phyloP scores from a whole-genome alignment of 306 rosid genomes.

The Casuarina glauca region DNA sequence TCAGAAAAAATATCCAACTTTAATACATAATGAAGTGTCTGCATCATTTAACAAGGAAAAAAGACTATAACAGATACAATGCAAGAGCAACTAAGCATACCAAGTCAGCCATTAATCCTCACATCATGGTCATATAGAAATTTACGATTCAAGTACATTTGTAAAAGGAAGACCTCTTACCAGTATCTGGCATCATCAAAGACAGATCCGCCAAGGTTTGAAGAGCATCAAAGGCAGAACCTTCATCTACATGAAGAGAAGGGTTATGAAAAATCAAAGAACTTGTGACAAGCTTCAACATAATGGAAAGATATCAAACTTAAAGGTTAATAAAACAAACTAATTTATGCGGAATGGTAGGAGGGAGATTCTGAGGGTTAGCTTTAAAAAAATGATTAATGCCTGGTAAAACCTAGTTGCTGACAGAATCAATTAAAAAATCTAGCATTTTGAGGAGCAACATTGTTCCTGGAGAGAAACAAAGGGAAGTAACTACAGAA shows the following conservation, averaged over 20 bases:
- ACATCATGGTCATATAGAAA: background rate
- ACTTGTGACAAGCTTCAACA: slow-evolving; percentile 22
- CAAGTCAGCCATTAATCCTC: slow-evolving; percentile 14
- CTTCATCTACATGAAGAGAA: slow-evolving; percentile 63
- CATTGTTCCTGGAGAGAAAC: slow-evolving; percentile 12
- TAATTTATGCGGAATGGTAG: background rate
- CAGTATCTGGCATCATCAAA: slow-evolving; percentile 80
- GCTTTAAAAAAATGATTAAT: background rate
- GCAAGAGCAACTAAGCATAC: slow-evolving; percentile 16
- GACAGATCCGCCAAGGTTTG: slow-evolving; percentile 88
- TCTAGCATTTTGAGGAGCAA: background rate
- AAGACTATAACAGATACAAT: slow-evolving; percentile 4
- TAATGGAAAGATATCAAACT: slow-evolving; percentile 27
- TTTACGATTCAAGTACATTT: background rate
- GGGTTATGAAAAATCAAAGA: slow-evolving; percentile 16
- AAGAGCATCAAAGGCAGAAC: slow-evolving; percentile 77
- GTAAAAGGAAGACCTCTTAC: slow-evolving; percentile 44
- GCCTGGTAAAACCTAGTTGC: slow-evolving; percentile 2
- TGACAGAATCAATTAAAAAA: slow-evolving; percentile 14
- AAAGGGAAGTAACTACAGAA: background rate
- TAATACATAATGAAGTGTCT: background rate
- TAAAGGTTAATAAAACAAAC: slow-evolving; percentile 23
- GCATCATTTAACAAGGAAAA: slow-evolving; percentile 6
- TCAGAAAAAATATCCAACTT: background rate
- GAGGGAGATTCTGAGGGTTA: slow-evolving; percentile 6